Conservation (phyloP, 192 early-diverging fungal species). For the Coemansia sp. region DNA sequence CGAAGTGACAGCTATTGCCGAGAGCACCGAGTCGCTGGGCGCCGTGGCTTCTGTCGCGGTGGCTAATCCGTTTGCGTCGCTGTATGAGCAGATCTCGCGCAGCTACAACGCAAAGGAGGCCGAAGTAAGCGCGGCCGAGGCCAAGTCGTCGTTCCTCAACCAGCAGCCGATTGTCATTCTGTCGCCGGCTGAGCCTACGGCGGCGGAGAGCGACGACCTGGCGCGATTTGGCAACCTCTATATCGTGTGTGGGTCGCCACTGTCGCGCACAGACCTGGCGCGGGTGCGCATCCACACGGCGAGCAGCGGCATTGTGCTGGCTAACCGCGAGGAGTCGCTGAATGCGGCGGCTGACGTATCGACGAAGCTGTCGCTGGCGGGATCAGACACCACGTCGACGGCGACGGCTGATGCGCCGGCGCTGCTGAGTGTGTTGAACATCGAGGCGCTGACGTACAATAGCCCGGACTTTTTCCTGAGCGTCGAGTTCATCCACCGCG, state of each 20-base stretch:
- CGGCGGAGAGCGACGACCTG: constrained; percentile 45
- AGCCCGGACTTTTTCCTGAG: constrained; percentile 63
- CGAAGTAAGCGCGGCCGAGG: background rate
- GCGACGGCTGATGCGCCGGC: constrained; percentile 66
- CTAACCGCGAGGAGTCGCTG: constrained; percentile 57
- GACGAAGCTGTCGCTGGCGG: constrained; percentile 42
- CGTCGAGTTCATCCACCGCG: constrained; percentile 72
- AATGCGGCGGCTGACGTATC: constrained; percentile 37
- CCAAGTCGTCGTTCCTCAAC: constrained; percentile 36
- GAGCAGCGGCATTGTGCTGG: constrained; percentile 60
- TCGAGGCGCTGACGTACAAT: constrained; percentile 59
- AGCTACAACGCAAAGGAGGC: constrained; percentile 30
- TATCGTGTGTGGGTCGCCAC: constrained; percentile 61
- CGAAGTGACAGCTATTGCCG: constrained; percentile 28
- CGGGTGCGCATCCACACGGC: constrained; percentile 62
- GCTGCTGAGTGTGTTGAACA: constrained; percentile 67
- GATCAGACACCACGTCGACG: constrained; percentile 51
- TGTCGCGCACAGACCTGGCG: constrained; percentile 63
- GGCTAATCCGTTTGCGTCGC: constrained; percentile 36
- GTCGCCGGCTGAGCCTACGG: constrained; percentile 51
- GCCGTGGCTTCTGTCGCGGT: background rate
- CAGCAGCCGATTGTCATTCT: constrained; percentile 65
- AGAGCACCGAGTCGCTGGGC: constrained; percentile 4
- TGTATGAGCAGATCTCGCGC: constrained; percentile 57
- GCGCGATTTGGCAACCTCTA: constrained; percentile 58